Conservation (phyloP, 2,329 filamentous ascomycete species). For the Thelonectria rubi region DNA sequence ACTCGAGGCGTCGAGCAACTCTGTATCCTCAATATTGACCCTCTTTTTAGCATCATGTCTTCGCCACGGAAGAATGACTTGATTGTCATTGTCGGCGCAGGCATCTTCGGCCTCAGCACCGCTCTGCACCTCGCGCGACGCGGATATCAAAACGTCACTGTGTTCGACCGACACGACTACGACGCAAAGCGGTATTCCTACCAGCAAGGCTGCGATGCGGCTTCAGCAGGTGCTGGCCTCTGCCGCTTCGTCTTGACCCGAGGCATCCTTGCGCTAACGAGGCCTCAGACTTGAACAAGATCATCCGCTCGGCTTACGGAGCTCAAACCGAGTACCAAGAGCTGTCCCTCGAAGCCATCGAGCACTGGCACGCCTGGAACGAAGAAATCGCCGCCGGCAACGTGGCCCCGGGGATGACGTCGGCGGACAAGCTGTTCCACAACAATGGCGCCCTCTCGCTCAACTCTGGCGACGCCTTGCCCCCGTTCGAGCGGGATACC, state of each 20-base stretch:
- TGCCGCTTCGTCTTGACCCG: not conserved
- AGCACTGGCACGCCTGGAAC: constrained; percentile 57
- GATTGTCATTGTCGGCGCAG: constrained; percentile 27
- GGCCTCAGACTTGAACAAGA: constrained; percentile 49
- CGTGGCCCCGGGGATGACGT: constrained; percentile 50
- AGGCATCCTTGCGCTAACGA: not conserved
- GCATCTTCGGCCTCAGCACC: constrained; percentile 48
- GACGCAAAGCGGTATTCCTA: constrained; percentile 53
- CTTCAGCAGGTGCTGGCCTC: constrained; percentile 49
- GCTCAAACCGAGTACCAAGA: constrained; percentile 56
- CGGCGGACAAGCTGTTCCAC: constrained; percentile 48
- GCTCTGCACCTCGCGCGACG: constrained; percentile 45
- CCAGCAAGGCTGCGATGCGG: constrained; percentile 49
- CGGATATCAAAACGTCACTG: constrained; percentile 57
- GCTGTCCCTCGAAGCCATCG: constrained; percentile 54
- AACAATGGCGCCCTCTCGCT: constrained; percentile 49
- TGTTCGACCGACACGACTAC: constrained; percentile 58
- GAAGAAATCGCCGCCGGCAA: constrained; percentile 45
- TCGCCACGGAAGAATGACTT: constrained; percentile 16
- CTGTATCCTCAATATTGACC: too few species aligned
- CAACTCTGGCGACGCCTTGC: constrained; percentile 36
- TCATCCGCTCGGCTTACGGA: constrained; percentile 51
- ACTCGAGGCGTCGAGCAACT: not conserved
- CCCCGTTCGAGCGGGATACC: constrained; percentile 48
- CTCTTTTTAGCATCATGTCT: constrained; percentile 6